Percentiles rank a stretch among this genome's conserved stretches.
Conservation (phyloP, 2,329 filamentous ascomycete genomes). For the Chaetomiaceae sp. region DNA sequence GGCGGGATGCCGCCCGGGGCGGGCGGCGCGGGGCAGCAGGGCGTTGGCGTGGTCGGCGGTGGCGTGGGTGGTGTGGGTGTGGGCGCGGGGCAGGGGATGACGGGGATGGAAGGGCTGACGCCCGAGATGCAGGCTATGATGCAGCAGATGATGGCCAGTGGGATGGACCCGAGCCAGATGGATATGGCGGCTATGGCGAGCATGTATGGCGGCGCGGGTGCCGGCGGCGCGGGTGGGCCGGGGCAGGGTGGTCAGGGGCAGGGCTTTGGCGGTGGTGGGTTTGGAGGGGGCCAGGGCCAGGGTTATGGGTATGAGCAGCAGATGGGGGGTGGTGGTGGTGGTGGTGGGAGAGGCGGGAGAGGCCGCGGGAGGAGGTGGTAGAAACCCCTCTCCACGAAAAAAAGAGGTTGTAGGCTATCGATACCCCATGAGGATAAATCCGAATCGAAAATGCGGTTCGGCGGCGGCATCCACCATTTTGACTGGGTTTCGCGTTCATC, state of each 20-base stretch:
- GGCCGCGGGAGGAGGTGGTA: slow-evolving; percentile 26
- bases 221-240: slow-evolving; percentile 27
- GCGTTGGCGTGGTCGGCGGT: slow-evolving; percentile 3
- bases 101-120: slow-evolving; percentile 59
- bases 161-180: slow-evolving; percentile 64
- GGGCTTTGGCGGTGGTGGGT: slow-evolving; percentile 47
- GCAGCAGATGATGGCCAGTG: slow-evolving; percentile 63
- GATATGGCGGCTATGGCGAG: slow-evolving; percentile 54
- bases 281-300: slow-evolving; percentile 47
- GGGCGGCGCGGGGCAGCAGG: slow-evolving; percentile 5
- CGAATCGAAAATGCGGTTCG: not conserved
- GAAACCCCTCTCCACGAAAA: too few relatives aligned
- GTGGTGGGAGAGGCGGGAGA: slow-evolving; percentile 32
- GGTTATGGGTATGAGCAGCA: slow-evolving; percentile 43
- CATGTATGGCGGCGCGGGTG: slow-evolving; percentile 51
- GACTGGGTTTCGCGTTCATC: too few relatives aligned
- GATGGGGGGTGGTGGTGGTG: slow-evolving; percentile 39
- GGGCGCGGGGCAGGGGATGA: slow-evolving; percentile 33
- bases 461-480: not conserved
- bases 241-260: slow-evolving; percentile 48
- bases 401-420: not conserved
- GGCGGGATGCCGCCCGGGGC: slow-evolving; percentile 49
- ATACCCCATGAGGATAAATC: not conserved
- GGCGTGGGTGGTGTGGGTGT: slow-evolving; percentile 17
- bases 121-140: slow-evolving; percentile 66